phyloP scores from a whole-genome alignment of 1,139 yeast genomes.

The Pichia cactophila region DNA sequence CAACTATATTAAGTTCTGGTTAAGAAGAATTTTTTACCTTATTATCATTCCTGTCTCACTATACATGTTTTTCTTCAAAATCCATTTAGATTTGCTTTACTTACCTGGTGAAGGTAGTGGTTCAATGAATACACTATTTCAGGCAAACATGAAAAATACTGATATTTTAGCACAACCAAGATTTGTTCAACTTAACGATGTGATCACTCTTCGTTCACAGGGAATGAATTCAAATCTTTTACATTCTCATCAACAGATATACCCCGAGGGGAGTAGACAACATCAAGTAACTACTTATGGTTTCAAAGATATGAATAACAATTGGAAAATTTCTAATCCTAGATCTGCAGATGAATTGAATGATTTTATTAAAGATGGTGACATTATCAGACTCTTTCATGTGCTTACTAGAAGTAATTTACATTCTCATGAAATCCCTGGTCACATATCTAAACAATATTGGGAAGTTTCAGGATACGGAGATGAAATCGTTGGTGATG shows the following conservation, averaged over 20 bases:
- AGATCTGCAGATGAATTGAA: constrained; percentile 19
- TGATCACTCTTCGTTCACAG: constrained; percentile 61
- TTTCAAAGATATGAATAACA: constrained; percentile 60
- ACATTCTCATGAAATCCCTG: constrained; percentile 51
- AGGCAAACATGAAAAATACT: constrained; percentile 54
- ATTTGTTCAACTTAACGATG: constrained; percentile 53
- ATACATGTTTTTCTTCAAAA: constrained; percentile 64
- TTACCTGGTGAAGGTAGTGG: constrained; percentile 79
- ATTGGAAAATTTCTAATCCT: constrained; percentile 49
- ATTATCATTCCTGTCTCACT: constrained; percentile 69
- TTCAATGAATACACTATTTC: constrained; percentile 62
- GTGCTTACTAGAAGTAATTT: constrained; percentile 44
- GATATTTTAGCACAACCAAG: constrained; percentile 51
- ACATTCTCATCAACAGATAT: constrained; percentile 62
- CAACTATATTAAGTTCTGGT: constrained; percentile 41
- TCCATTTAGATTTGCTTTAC: constrained; percentile 68
- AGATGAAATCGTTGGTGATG: constrained; percentile 44
- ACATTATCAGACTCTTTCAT: constrained; percentile 50
- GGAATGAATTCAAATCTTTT: constrained; percentile 63
- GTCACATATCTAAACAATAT: constrained; percentile 40
- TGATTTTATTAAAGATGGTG: constrained; percentile 38
- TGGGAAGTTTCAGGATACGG: constrained; percentile 71
- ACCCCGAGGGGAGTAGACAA: constrained; percentile 70
- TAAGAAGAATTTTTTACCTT: constrained; percentile 53
- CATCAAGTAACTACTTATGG: constrained; percentile 75